These are phyloP conservation scores for Phytopythium helicoides DNA, from an alignment of 352 stramenopile genomes.

Conservation along the genomic window DNA sequence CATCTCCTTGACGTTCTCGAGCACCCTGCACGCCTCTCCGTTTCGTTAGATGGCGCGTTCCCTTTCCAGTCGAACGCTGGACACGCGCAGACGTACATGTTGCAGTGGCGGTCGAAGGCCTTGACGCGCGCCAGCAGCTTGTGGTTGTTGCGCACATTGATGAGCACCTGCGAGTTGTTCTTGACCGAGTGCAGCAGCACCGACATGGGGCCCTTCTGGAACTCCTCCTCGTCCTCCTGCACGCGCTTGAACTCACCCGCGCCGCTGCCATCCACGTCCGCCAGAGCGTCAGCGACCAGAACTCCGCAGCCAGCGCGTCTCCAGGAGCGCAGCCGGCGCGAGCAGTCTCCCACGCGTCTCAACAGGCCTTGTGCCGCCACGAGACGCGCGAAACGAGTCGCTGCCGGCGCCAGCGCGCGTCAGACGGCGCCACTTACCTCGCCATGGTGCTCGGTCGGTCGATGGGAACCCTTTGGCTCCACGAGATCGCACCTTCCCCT, in stretches of 20 bases:
- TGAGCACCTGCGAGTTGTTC: constrained; percentile 98
- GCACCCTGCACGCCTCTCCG: constrained; percentile 75
- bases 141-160: constrained; percentile 99
- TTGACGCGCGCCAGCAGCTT: constrained; percentile 99
- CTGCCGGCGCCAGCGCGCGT: too few relatives aligned
- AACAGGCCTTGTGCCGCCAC: too few relatives aligned
- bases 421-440: too few relatives aligned
- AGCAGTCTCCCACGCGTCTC: too few relatives aligned
- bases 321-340: too few relatives aligned
- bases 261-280: constrained; percentile 8
- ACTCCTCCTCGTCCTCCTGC: constrained; percentile 91
- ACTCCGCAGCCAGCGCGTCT: neutral
- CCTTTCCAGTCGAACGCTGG: neutral
- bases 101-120: constrained; percentile 99
- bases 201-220: constrained; percentile 96
- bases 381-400: too few relatives aligned
- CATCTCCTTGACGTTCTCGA: constrained; percentile 99
- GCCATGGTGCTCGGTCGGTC: too few relatives aligned
- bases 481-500: too few relatives aligned
- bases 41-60: too few relatives aligned
- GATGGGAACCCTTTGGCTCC: too few relatives aligned
- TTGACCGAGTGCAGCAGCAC: constrained; percentile 98
- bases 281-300: neutral
- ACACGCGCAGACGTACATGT: constrained; percentile 90
- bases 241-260: constrained; percentile 79